These are phyloP conservation scores for Phytopythium vexans DNA, from an alignment of 352 stramenopile genomes.

Conservation along the genomic window DNA sequence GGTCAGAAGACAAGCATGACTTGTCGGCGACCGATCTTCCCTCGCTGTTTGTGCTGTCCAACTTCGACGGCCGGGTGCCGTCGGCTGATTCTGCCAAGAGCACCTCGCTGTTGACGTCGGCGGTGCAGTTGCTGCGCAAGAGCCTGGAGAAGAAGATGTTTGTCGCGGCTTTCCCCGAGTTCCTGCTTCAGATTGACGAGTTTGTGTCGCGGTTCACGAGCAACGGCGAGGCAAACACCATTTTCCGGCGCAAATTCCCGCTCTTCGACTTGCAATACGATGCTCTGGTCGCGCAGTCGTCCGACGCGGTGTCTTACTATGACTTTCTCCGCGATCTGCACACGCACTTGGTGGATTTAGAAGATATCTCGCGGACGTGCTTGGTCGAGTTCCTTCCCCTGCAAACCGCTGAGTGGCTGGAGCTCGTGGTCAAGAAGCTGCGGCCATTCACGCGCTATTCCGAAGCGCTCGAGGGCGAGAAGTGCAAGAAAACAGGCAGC, in stretches of 20 bases:
- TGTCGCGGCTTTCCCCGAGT: constrained; percentile 42
- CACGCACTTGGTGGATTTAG: constrained; percentile 35
- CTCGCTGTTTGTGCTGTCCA: constrained; percentile 44
- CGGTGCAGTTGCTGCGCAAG: constrained; percentile 49
- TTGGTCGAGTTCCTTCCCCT: constrained; percentile 39
- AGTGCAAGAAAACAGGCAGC: constrained; percentile 66
- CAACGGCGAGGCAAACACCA: constrained; percentile 26
- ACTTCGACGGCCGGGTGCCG: constrained; percentile 49
- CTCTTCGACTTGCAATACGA: constrained; percentile 35
- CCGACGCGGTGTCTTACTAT: constrained; percentile 47
- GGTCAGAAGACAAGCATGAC: constrained; percentile 9
- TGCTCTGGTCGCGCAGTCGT: constrained; percentile 7
- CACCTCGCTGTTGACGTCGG: constrained; percentile 52
- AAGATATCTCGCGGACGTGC: constrained; percentile 56
- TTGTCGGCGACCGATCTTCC: constrained; percentile 46
- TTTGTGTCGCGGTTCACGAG: constrained; percentile 44
- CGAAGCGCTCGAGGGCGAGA: constrained; percentile 70
- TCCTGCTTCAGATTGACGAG: constrained; percentile 45
- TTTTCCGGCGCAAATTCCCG: constrained; percentile 50
- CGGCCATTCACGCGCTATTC: constrained; percentile 70
- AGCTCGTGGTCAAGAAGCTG: constrained; percentile 67
- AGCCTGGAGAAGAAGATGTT: constrained; percentile 56
- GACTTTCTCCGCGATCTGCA: constrained; percentile 57
- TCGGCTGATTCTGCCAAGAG: constrained; percentile 36
- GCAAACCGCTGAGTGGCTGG: constrained; percentile 46